A percentile compares a stretch with the other conserved stretches of the same genome.
phyloP scores from a whole-genome alignment of 257 asterid genomes.

The Vinca minor region DNA sequence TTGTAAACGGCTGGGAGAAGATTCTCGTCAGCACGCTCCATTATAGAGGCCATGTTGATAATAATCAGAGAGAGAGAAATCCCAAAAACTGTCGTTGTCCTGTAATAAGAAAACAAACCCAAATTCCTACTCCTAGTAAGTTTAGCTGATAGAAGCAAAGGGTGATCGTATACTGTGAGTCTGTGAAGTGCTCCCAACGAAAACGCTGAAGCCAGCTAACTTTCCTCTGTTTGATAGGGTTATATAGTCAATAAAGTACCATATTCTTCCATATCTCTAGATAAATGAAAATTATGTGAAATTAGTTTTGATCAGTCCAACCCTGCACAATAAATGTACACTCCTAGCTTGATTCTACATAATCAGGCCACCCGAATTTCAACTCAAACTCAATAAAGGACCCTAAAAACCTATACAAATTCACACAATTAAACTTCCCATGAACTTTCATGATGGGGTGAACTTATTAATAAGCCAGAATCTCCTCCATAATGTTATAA shows the following conservation, averaged over 20 bases:
- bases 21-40: constrained; percentile 99
- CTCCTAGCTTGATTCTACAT: too few species aligned
- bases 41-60: constrained; percentile 94
- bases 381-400: background rate
- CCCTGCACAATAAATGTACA: too few species aligned
- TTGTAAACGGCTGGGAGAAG: constrained; percentile 97
- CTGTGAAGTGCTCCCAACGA: background rate
- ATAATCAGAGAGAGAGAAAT: constrained; percentile 73
- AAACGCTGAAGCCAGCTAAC: too few species aligned
- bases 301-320: too few species aligned
- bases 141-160: background rate
- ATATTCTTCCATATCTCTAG: too few species aligned
- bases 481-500: background rate
- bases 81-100: constrained; percentile 59
- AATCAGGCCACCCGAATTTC: background rate
- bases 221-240: too few species aligned
- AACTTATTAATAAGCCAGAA: background rate
- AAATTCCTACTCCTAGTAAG: background rate
- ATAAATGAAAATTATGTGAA: too few species aligned
- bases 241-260: too few species aligned
- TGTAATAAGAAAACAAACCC: constrained; percentile 19
- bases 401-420: background rate
- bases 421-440: background rate
- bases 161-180: too few species aligned
- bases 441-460: background rate